phyloP scores from a whole-genome alignment of 208 protist genomes.

The Trypanosoma cruzi region DNA sequence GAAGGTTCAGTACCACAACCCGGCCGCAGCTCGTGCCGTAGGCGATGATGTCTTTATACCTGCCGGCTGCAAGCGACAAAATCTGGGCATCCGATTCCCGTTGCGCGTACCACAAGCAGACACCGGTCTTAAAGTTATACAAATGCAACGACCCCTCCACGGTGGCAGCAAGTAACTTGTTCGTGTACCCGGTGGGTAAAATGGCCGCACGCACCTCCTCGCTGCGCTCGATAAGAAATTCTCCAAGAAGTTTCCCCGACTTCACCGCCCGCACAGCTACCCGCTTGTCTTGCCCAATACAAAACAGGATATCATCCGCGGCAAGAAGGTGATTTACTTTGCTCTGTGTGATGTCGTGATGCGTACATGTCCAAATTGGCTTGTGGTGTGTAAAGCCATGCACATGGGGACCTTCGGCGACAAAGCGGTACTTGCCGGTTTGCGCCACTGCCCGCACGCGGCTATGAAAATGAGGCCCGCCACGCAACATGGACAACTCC shows the following conservation, averaged over 20 bases:
- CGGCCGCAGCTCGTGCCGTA: slow-evolving; percentile 76
- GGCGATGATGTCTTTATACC: slow-evolving; percentile 85
- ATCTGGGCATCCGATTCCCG: slow-evolving; percentile 38
- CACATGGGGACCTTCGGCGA: slow-evolving; percentile 73
- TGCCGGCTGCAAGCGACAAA: slow-evolving; percentile 57
- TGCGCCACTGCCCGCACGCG: slow-evolving; percentile 72
- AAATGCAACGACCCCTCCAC: slow-evolving; percentile 78
- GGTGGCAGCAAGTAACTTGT: slow-evolving; percentile 87
- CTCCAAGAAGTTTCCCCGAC: slow-evolving; percentile 60
- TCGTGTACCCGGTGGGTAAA: slow-evolving; percentile 73
- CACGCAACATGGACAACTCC: slow-evolving; percentile 78
- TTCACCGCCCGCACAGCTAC: slow-evolving; percentile 71
- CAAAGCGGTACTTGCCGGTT: slow-evolving; percentile 76
- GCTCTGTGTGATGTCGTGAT: slow-evolving; percentile 52
- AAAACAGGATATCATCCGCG: slow-evolving; percentile 83
- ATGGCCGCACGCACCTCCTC: slow-evolving; percentile 54
- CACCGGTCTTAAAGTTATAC: slow-evolving; percentile 88
- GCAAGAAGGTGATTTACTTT: slow-evolving; percentile 63
- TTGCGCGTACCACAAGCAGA: slow-evolving; percentile 60
- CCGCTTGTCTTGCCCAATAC: slow-evolving; percentile 71
- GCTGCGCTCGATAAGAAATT: slow-evolving; percentile 62
- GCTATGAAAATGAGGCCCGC: slow-evolving; percentile 68
- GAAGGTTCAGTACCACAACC: slow-evolving; percentile 74
- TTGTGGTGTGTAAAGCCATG: slow-evolving; percentile 86
- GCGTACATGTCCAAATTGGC: slow-evolving; percentile 64